Evolutionary conservation across 106 monocot genomes (phyloP), one percentile per base, ranked within the genome.

Genomic region (Posidonia australis): DNA sequence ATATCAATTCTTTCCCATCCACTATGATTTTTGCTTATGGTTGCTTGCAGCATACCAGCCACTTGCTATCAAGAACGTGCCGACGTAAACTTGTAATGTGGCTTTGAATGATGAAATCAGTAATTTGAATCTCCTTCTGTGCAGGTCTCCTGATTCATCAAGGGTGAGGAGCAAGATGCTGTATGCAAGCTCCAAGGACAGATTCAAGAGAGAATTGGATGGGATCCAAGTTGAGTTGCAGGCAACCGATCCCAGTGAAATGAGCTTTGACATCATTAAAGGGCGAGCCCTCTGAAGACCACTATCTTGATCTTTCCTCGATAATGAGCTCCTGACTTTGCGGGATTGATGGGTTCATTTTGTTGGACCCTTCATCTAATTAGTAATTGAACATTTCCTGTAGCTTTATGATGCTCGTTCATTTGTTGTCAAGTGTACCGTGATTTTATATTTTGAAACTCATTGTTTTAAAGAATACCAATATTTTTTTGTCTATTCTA

Each of bases 151-250:
- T 42, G 67, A 67, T 67, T n/a, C 53, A 21, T 53, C 64, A 45
- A 72, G 55, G 72, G 72, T 57, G 64, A 65, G 64, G 72, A 72
- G 72, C 30, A 72, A 72, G 64, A 72, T 72, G 64, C 16, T 72
- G 64, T 56, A 72, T 30, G 72, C 72, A 29, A 72, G 72, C 54
- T 72, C 72, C 27, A 72, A 72, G 53, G 72, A 72, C 54, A 65
- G 55, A 30, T 72, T 72, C 55, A 72, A 56, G 64, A 46, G 64
- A 46, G 72, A 72, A 23, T 51, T 72, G 32, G 64, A 72, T 18
- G 72, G 72, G 43, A 56, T 72, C 25, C 72, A 65, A 51, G 64
- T 72, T 5, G 72, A 65, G 54, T 45, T 72, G 54, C 72, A 72
- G 72, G 72, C 56, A 4, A 72, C 64, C 1, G 72, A 72, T 20